A percentile compares a stretch with the other conserved stretches of the same genome.
phyloP scores from a whole-genome alignment of 2,329 filamentous ascomycete species.

The Ophidiomyces ophidiicola region DNA sequence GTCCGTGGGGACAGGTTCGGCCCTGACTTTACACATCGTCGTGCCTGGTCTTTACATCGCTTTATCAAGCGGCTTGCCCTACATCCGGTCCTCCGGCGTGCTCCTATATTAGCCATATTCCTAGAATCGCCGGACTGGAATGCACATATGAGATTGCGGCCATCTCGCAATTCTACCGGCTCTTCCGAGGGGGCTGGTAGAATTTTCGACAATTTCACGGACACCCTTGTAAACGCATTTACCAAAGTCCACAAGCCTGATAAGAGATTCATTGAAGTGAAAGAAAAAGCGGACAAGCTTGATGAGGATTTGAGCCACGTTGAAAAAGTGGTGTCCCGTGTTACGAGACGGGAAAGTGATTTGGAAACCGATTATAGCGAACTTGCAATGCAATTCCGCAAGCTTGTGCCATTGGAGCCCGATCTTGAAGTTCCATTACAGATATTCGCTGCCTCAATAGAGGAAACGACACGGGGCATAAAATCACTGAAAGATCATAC shows the following conservation, averaged over 20 bases:
- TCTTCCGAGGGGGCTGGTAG: constrained; percentile 40
- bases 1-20: constrained; percentile 94
- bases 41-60: constrained; percentile 79
- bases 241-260: constrained; percentile 93
- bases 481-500: constrained; percentile 77
- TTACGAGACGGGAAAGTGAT: constrained; percentile 76
- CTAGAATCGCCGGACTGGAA: constrained; percentile 95
- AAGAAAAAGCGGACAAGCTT: constrained; percentile 82
- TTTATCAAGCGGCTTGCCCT: constrained; percentile 78
- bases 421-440: constrained; percentile 72
- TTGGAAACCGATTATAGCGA: constrained; percentile 81
- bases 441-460: constrained; percentile 73
- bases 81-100: constrained; percentile 77
- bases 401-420: constrained; percentile 77
- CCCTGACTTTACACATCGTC: constrained; percentile 75
- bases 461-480: constrained; percentile 68
- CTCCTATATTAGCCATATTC: constrained; percentile 72
- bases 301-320: constrained; percentile 88
- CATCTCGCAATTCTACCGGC: constrained; percentile 49
- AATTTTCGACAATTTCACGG: constrained; percentile 89
- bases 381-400: constrained; percentile 87
- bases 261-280: constrained; percentile 84
- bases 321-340: constrained; percentile 87
- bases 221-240: constrained; percentile 94
- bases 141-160: constrained; percentile 74